These are phyloP conservation scores for Claviceps purpurea DNA, from an alignment of 2,329 filamentous ascomycete genomes.

Conservation along the genomic window DNA sequence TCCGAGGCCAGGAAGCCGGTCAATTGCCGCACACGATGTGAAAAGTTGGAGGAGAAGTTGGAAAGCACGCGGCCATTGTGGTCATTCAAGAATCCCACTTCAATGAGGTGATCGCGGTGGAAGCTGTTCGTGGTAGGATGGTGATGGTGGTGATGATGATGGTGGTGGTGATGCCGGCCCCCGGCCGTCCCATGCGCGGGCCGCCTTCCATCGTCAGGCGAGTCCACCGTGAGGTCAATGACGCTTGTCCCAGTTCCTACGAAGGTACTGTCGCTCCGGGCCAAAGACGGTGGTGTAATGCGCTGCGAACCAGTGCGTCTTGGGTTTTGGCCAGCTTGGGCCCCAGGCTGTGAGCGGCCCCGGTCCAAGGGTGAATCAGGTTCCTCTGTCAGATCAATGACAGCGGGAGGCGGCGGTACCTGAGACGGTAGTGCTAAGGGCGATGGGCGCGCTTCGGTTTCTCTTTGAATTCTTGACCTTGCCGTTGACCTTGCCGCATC, in stretches of 20 bases:
- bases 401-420: slow-evolving; percentile 11
- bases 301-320: slow-evolving; percentile 28
- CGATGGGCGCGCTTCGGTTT: background rate
- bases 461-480: background rate
- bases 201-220: slow-evolving; percentile 20
- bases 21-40: slow-evolving; percentile 14
- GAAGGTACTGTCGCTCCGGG: slow-evolving; percentile 32
- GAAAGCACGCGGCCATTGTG: slow-evolving; percentile 7
- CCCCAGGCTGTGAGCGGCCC: slow-evolving; percentile 16
- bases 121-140: slow-evolving; percentile 1
- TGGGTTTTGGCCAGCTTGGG: slow-evolving; percentile 19
- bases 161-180: slow-evolving; percentile 6
- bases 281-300: slow-evolving; percentile 27
- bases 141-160: slow-evolving; percentile 8
- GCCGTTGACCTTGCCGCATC: background rate
- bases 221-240: slow-evolving; percentile 41
- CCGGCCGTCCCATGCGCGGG: slow-evolving; percentile 2
- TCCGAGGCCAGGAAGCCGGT: slow-evolving; percentile 14
- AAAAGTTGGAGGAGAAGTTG: slow-evolving; percentile 10
- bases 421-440: background rate
- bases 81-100: slow-evolving; percentile 14
- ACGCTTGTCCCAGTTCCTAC: slow-evolving; percentile 22
- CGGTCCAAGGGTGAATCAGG: slow-evolving; percentile 31
- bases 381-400: slow-evolving; percentile 39
- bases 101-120: slow-evolving; percentile 12